A percentile compares a stretch with the other conserved stretches of the same genome.
Evolutionary conservation across 2,329 filamentous ascomycete genomes (phyloP).

Genomic region (Thelonectria rubi): DNA sequence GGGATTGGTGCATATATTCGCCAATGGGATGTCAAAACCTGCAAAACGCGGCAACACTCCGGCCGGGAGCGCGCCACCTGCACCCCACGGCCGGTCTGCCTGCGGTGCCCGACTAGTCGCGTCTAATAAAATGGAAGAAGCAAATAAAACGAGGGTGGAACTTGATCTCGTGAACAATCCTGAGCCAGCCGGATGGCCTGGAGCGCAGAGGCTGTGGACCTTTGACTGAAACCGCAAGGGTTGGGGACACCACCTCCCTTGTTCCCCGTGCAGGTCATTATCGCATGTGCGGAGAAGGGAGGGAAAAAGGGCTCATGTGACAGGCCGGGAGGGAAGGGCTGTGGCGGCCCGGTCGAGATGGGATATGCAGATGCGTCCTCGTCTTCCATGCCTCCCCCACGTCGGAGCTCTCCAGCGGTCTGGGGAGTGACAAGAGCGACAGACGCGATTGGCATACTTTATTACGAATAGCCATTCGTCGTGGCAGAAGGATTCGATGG

Average conservation of each 20-base stretch:
- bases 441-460: constrained; percentile 5
- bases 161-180: constrained; percentile 28
- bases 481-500: constrained; percentile 1
- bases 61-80: neutral
- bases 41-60: neutral
- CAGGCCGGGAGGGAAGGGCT: constrained; percentile 5
- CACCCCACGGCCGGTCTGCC: constrained; percentile 14
- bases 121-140: constrained; percentile 13
- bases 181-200: constrained; percentile 13
- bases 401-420: constrained; percentile 21
- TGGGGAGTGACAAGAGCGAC: neutral
- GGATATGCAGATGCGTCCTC: constrained; percentile 13
- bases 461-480: constrained; percentile 1
- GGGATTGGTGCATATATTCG: constrained; percentile 25
- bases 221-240: constrained; percentile 17
- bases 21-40: constrained; percentile 21
- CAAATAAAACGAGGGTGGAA: constrained; percentile 21
- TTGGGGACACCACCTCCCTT: neutral
- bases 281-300: constrained; percentile 4
- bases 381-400: constrained; percentile 12
- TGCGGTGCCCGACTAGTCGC: constrained; percentile 16
- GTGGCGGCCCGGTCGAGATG: constrained; percentile 5
- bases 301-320: neutral
- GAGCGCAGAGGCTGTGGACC: constrained; percentile 9
- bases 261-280: constrained; percentile 9